These are phyloP conservation scores for Phaseolus lunatus DNA, from an alignment of 306 rosid species.

Conservation along the genomic window DNA sequence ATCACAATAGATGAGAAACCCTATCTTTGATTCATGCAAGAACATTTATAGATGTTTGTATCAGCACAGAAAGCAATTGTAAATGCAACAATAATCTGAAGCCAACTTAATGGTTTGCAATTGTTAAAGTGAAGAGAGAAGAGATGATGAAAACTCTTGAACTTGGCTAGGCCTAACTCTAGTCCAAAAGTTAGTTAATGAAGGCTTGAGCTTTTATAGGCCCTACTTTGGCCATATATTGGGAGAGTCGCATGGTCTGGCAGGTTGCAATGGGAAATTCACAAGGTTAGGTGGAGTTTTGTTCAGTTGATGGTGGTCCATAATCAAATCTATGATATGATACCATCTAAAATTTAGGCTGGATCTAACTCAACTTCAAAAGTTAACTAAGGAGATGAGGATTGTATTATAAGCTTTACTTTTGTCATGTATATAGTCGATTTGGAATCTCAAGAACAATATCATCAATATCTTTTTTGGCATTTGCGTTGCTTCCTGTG, in stretches of 20 bases:
- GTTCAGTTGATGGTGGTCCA: background rate
- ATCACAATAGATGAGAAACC: constrained; percentile 1
- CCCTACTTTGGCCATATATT: background rate
- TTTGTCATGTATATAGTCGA: background rate
- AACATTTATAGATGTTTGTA: background rate
- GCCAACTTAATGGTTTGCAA: constrained; percentile 33
- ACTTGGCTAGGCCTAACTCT: background rate
- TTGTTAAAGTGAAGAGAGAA: constrained; percentile 11
- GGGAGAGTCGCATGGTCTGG: background rate
- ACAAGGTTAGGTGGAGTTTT: background rate
- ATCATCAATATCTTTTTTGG: background rate
- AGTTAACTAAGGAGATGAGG: background rate
- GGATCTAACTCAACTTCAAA: background rate
- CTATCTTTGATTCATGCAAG: background rate
- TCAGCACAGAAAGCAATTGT: constrained; percentile 2
- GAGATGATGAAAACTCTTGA: constrained; percentile 19
- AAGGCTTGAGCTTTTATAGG: background rate
- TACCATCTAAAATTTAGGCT: background rate
- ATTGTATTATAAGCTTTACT: background rate
- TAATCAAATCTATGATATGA: background rate
- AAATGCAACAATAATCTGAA: constrained; percentile 7
- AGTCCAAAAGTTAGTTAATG: background rate
- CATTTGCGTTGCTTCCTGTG: constrained; percentile 6
- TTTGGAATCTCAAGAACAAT: background rate
- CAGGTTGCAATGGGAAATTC: background rate